These are phyloP conservation scores for Calocera cornea DNA, from an alignment of 768 basidiomycete genomes.

Conservation along the genomic window DNA sequence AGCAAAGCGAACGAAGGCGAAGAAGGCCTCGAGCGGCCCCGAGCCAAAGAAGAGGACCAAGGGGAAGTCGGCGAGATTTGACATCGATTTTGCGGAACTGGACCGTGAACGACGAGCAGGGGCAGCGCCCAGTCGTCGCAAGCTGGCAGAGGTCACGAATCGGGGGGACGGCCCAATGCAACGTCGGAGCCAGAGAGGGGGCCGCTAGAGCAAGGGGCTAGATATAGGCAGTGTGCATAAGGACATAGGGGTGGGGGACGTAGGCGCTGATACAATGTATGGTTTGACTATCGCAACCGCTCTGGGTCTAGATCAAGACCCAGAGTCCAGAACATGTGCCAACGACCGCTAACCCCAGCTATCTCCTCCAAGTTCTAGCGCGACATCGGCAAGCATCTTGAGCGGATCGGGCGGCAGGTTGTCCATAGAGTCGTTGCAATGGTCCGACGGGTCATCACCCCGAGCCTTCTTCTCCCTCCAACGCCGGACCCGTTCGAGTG, in stretches of 20 bases:
- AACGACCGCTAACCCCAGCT: not conserved
- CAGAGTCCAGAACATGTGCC: not conserved
- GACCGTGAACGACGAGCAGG: not conserved
- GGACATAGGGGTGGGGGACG: too few relatives aligned
- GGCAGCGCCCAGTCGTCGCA: not conserved
- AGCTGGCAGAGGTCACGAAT: not conserved
- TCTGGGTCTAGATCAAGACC: not conserved
- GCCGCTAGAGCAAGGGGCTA: too few relatives aligned
- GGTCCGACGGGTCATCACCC: not conserved
- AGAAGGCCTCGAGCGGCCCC: not conserved
- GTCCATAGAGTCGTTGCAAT: not conserved
- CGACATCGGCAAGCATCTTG: not conserved
- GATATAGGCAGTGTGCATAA: too few relatives aligned
- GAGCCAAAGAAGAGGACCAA: not conserved
- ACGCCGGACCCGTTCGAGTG: not conserved
- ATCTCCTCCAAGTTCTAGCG: not conserved
- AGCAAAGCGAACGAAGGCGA: not conserved
- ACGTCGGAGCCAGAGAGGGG: not conserved
- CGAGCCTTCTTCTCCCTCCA: not conserved
- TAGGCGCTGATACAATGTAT: too few relatives aligned
- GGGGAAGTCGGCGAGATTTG: not conserved
- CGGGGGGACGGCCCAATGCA: not conserved
- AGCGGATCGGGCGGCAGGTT: not conserved
- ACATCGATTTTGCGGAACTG: not conserved
- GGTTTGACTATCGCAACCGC: too few relatives aligned